phyloP scores from a whole-genome alignment of 2,329 filamentous ascomycete genomes.

The Tolypocladium pustulatum region DNA sequence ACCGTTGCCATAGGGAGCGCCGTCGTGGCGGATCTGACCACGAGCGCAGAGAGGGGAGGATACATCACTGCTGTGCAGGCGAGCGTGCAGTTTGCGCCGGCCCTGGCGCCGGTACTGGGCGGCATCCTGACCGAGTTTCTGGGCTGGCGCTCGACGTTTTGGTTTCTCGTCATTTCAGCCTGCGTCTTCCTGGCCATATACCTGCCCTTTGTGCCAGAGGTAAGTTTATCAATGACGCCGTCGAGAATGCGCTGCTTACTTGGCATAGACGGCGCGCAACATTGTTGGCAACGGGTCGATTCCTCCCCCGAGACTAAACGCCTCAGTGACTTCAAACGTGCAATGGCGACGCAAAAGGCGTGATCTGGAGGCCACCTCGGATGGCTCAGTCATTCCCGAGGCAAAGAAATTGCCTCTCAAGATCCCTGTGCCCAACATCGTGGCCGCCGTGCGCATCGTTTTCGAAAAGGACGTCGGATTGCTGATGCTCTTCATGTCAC shows the following conservation, averaged over 20 bases:
- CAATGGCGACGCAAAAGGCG: slow-evolving; percentile 3
- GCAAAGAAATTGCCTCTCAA: slow-evolving; percentile 5
- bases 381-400: neutral
- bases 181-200: slow-evolving; percentile 28
- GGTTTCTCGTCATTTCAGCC: slow-evolving; percentile 38
- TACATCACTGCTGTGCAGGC: slow-evolving; percentile 38
- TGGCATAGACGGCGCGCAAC: slow-evolving; percentile 22
- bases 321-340: slow-evolving; percentile 6
- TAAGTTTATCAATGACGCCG: neutral
- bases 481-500: slow-evolving; percentile 21
- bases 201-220: slow-evolving; percentile 25
- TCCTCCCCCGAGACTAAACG: slow-evolving; percentile 19
- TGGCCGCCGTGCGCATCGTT: slow-evolving; percentile 19
- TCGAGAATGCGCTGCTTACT: neutral
- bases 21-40: slow-evolving; percentile 47
- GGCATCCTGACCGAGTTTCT: slow-evolving; percentile 39
- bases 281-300: slow-evolving; percentile 36
- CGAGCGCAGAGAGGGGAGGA: slow-evolving; percentile 42
- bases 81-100: slow-evolving; percentile 29
- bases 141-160: slow-evolving; percentile 45
- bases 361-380: slow-evolving; percentile 4
- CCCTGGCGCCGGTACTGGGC: slow-evolving; percentile 38
- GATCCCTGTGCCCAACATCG: slow-evolving; percentile 18
- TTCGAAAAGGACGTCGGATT: slow-evolving; percentile 23
- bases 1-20: slow-evolving; percentile 42